Evolutionary conservation across 805 yeast species (phyloP).

Genomic region (Spathaspora boniae): DNA sequence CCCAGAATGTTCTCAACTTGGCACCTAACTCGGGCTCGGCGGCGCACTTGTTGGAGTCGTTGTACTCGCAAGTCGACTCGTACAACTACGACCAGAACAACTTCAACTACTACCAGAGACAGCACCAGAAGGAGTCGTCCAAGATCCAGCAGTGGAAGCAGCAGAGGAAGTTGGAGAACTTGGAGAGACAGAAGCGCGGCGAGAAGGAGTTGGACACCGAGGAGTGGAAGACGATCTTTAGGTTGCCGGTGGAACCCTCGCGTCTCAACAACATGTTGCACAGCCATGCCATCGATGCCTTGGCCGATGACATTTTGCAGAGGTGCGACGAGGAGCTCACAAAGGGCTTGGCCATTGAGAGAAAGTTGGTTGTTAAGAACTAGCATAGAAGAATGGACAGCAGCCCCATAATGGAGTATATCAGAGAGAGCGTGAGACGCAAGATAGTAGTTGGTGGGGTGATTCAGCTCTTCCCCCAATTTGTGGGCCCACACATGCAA

Average conservation of each 20-base stretch:
- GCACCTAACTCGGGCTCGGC: slow-evolving; percentile 42
- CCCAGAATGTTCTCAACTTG: slow-evolving; percentile 38
- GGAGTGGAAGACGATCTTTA: slow-evolving; percentile 66
- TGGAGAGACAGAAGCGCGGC: slow-evolving; percentile 54
- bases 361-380: no score
- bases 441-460: no score
- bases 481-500: no score
- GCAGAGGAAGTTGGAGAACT: slow-evolving; percentile 63
- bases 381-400: no score
- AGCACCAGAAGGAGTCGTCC: slow-evolving; percentile 61
- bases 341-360: slow-evolving; percentile 58
- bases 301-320: slow-evolving; percentile 69
- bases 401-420: no score
- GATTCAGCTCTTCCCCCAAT: no score
- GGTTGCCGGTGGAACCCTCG: slow-evolving; percentile 71
- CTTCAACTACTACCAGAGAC: slow-evolving; percentile 80
- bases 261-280: slow-evolving; percentile 68
- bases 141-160: slow-evolving; percentile 75
- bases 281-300: slow-evolving; percentile 64
- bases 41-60: slow-evolving; percentile 53
- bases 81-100: slow-evolving; percentile 76
- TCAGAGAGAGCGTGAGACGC: no score
- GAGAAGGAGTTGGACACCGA: slow-evolving; percentile 52
- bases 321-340: slow-evolving; percentile 64
- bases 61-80: slow-evolving; percentile 68